These are phyloP conservation scores for Solanum chaucha DNA, from an alignment of 257 asterid species.

Conservation along the genomic window DNA sequence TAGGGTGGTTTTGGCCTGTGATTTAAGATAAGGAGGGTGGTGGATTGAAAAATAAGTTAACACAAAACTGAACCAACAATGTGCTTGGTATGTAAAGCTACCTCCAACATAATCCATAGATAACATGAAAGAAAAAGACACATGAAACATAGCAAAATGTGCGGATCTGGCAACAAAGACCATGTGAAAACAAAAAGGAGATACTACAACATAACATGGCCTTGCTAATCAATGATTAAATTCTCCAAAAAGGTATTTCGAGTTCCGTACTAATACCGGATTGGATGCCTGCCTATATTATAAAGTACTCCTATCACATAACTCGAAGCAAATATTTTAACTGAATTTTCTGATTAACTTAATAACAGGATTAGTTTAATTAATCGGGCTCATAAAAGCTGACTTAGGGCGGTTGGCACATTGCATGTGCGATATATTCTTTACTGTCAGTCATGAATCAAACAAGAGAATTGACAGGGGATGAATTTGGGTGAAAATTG, in stretches of 20 bases:
- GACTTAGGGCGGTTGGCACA: not conserved
- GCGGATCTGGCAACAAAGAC: conserved; percentile 36
- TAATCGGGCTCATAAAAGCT: not conserved
- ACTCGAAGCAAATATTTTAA: not conserved
- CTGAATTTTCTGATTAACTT: not conserved
- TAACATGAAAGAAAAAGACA: conserved; percentile 11
- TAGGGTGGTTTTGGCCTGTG: not conserved
- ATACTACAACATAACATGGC: not conserved
- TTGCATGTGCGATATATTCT: conserved; percentile 11
- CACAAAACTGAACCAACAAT: conserved; percentile 4
- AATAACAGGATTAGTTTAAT: not conserved
- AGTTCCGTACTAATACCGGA: not conserved
- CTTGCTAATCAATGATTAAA: not conserved
- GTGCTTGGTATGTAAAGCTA: not conserved
- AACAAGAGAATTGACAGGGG: not conserved
- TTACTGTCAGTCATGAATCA: not conserved
- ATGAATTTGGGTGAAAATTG: not conserved
- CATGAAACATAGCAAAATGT: conserved; percentile 9
- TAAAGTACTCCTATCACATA: not conserved
- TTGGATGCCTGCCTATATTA: not conserved
- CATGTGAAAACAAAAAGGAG: conserved; percentile 35
- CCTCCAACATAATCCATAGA: conserved; percentile 1
- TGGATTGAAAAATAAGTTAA: not conserved
- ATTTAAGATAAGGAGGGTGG: not conserved
- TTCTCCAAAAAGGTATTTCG: not conserved